Conservation (phyloP, 306 rosid genomes). For the Leucaena leucocephala region DNA sequence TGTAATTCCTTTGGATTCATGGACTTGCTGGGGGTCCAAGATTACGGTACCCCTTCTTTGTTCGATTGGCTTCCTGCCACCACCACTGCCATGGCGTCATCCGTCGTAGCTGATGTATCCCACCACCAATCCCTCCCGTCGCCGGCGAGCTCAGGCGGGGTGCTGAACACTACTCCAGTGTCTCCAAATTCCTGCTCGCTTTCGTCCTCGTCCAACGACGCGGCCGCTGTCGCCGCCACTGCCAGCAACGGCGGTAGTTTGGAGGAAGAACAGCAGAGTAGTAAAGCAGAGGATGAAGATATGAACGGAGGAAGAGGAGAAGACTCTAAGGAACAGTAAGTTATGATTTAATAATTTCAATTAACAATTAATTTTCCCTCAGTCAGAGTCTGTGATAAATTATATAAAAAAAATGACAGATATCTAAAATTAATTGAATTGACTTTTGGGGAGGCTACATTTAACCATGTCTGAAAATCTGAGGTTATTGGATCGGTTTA, state of each 20-base stretch:
- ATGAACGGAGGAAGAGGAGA: slow-evolving; percentile 28
- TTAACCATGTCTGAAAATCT: background rate
- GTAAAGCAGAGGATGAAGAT: slow-evolving; percentile 37
- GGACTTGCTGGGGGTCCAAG: slow-evolving; percentile 47
- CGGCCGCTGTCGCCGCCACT: background rate
- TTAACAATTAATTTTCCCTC: background rate
- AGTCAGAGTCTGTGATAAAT: background rate
- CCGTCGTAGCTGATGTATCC: background rate
- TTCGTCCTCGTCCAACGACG: slow-evolving; percentile 60
- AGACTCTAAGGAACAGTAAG: slow-evolving; percentile 66
- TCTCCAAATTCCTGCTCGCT: slow-evolving; percentile 70
- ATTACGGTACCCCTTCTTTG: slow-evolving; percentile 41
- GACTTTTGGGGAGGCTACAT: background rate
- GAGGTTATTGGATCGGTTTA: background rate
- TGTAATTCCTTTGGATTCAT: slow-evolving; percentile 44
- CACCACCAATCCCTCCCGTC: slow-evolving; percentile 39
- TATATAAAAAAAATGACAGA: background rate
- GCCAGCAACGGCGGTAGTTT: background rate
- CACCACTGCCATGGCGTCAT: slow-evolving; percentile 15
- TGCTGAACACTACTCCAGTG: slow-evolving; percentile 55
- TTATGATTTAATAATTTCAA: background rate
- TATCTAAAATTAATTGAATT: background rate
- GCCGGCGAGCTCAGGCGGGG: slow-evolving; percentile 57
- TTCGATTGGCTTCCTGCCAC: slow-evolving; percentile 51
- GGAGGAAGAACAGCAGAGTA: slow-evolving; percentile 29